Evolutionary conservation across 305 asterid species (phyloP), one percentile per base, ranked within the genome.

Genomic region (Fraxinus sp.): DNA sequence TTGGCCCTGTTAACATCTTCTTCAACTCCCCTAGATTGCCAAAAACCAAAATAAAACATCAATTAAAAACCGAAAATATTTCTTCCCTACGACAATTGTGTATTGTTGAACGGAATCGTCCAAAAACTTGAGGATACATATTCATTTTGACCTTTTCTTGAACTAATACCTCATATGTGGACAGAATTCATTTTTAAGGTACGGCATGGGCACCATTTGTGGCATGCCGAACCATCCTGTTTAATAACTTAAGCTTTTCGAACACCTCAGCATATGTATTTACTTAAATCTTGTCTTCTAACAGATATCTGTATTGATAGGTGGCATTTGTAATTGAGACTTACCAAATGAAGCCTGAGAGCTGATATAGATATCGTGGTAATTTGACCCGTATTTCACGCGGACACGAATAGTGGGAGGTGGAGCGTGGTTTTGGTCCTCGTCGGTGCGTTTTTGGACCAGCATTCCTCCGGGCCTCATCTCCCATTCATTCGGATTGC

Each of bases 381-480:
- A 92, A 80, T 88, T 79, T 55, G 97, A 88, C 41, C 97, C 91
- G 86, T 90, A 89, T 82, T 95, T 95, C 87, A 95, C 99, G 71
- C 97, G 93, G 7, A 93, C 90, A 14, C 97, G 95, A 36, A 95
- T 93, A 5, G 89, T 90, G 0, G 98, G 97, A 0, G 94, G 94
- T 6, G 96, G 93, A 3, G 81, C 88, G 1, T 86, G 88, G 87
- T 64, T 88, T 20, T 89, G 86, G 39, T 92, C 94, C 3, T 82
- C 82, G 71, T 87, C 92, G 4, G 86, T 68, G 3, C 94, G 90
- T 78, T 86, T 90, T 86, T 90, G 94, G 52, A 93, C 99, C 79
- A 95, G 85, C 99, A 95, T 95, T 76, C 99, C 99, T 4, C 99
- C 92, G 36, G 99, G 99, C 82, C 97, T 68, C 64, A 93, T 86